phyloP scores from a whole-genome alignment of 495 filamentous ascomycete species.

The Parathielavia hyrcaniae region DNA sequence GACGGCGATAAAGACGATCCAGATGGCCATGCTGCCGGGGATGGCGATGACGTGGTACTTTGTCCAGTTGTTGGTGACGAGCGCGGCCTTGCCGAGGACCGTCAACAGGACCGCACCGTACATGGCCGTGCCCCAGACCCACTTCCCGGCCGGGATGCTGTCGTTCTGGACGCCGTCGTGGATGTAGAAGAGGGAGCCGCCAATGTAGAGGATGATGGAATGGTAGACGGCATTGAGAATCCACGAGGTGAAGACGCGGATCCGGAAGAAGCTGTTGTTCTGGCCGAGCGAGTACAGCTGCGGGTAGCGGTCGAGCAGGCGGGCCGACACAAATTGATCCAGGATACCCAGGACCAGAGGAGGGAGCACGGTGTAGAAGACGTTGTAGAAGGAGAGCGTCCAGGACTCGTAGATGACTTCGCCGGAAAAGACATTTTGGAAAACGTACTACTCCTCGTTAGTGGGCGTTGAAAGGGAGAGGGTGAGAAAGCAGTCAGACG shows the following conservation, averaged over 20 bases:
- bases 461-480: constrained; percentile 32
- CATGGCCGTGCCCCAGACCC: constrained; percentile 91
- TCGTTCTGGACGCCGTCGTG: constrained; percentile 68
- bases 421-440: constrained; percentile 97
- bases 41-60: constrained; percentile 97
- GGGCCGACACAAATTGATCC: constrained; percentile 95
- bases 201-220: constrained; percentile 82
- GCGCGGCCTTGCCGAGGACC: constrained; percentile 88
- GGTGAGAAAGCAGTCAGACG: constrained; percentile 26
- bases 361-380: constrained; percentile 92
- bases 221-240: constrained; percentile 92
- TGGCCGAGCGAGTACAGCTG: constrained; percentile 93
- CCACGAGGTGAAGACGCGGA: constrained; percentile 88
- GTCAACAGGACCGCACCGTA: constrained; percentile 89
- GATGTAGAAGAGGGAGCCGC: constrained; percentile 72
- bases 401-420: constrained; percentile 99
- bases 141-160: constrained; percentile 79
- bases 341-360: constrained; percentile 95
- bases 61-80: constrained; percentile 97
- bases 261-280: constrained; percentile 85
- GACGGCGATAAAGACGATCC: constrained; percentile 82
- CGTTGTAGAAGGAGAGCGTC: constrained; percentile 98
- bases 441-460: constrained; percentile 62
- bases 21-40: constrained; percentile 84
- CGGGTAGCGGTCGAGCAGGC: constrained; percentile 93